Conservation (phyloP, 108 stramenopile genomes). For the Nitzschia sp. region DNA sequence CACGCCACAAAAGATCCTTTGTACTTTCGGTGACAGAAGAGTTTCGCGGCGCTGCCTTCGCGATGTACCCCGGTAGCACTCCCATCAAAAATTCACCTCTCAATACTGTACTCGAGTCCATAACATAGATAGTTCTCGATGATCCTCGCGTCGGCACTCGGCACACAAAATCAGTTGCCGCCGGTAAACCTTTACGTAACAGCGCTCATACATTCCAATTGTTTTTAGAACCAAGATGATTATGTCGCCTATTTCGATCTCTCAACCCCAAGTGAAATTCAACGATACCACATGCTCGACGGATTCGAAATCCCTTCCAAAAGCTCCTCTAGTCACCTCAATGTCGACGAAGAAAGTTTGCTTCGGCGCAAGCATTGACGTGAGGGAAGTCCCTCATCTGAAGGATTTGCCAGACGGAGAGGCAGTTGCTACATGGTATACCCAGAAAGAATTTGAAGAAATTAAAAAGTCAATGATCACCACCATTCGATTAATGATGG, state of each 20-base stretch:
- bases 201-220: too few species aligned
- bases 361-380: slow-evolving; percentile 9
- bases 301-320: not conserved
- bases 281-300: not conserved
- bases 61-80: too few species aligned
- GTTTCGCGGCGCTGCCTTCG: too few species aligned
- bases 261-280: not conserved
- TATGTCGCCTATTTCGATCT: not conserved
- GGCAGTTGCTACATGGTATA: slow-evolving; percentile 16
- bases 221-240: not conserved
- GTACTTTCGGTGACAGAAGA: too few species aligned
- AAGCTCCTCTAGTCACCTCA: not conserved
- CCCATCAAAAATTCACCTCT: too few species aligned
- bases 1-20: too few species aligned
- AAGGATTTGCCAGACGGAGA: slow-evolving; percentile 16
- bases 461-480: slow-evolving; percentile 8
- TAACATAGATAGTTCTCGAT: too few species aligned
- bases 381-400: slow-evolving; percentile 21
- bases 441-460: slow-evolving; percentile 10
- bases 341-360: not conserved
- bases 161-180: too few species aligned
- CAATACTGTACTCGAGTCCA: too few species aligned
- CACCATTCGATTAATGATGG: slow-evolving; percentile 18
- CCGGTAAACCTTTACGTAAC: too few species aligned
- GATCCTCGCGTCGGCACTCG: too few species aligned